Evolutionary conservation across 805 yeast genomes (phyloP), one percentile per base, ranked within the genome.

Genomic region (Pichia pseudocactophila): DNA sequence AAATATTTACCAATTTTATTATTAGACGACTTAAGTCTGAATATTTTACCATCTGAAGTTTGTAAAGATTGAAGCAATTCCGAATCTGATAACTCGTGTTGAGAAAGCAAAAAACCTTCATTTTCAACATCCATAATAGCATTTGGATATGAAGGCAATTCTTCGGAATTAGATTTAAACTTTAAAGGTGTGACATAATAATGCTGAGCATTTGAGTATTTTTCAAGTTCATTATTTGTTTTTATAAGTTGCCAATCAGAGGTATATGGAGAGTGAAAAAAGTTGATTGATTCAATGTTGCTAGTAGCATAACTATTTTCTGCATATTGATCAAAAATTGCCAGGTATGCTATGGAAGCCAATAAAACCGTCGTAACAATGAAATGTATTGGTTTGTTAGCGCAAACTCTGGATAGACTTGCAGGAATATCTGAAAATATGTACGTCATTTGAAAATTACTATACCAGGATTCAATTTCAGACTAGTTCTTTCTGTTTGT

Each of bases 341-440:
- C 73, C 45, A 89, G 69, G 59, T 89, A 90, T 8, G 90, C 82
- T 41, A 84, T 64, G 3, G 95, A 81, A 2, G 95, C 92, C 33
- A 86, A 59, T 38, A 88, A 63, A 12, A 90, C 71, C 6, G 87
- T 74, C 43, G 76, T 55, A 37, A 87, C 76, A 41, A 89, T 78
- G 42, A 87, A 74, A 62, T 89, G 97, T 51, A 90, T 85, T 15
- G 98, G 98, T 56, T 80, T 74, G 46, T 75, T 74, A 12, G 95
- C 92, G 41, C 90, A 76, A 18, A 71, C 59, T 44, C 66, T 67
- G 22, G 67, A 62, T 25, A 64, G 42, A 19, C 36, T 37, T 2
- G 66, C 63, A 15, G 63, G 52, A 26, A 51, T 42, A 25, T 46
- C 54, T 11, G 63, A 50, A 33, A 58, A 48, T 22, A 48, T 37